Conservation (phyloP, 2,329 filamentous ascomycete genomes). For the Aaosphaeria pasadenensis region DNA sequence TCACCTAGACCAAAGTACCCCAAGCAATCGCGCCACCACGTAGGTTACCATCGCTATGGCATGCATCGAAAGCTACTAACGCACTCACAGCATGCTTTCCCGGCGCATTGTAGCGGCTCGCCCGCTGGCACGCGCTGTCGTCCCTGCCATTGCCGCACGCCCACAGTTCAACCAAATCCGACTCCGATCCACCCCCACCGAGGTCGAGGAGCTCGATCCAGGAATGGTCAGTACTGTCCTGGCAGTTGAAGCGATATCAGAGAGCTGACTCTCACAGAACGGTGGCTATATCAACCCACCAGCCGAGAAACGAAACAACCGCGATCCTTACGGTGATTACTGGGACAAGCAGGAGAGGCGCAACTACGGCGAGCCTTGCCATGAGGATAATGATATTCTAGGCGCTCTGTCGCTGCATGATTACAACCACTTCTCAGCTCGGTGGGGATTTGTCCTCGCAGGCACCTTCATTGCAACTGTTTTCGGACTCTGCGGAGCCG, state of each 20-base stretch:
- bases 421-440: conserved; percentile 78
- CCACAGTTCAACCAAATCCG: conserved; percentile 38
- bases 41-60: conserved; percentile 16
- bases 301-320: conserved; percentile 80
- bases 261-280: conserved; percentile 55
- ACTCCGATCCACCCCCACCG: conserved; percentile 26
- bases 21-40: conserved; percentile 15
- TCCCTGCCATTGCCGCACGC: conserved; percentile 24
- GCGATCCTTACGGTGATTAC: conserved; percentile 90
- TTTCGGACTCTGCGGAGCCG: conserved; percentile 38
- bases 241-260: background rate
- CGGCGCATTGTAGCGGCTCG: conserved; percentile 41
- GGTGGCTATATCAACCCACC: conserved; percentile 80
- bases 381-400: conserved; percentile 93
- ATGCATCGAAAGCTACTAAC: conserved; percentile 40
- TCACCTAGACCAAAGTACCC: too few relatives aligned
- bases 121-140: conserved; percentile 37
- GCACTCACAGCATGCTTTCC: conserved; percentile 38
- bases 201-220: conserved; percentile 53
- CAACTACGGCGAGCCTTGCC: conserved; percentile 93
- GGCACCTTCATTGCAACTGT: conserved; percentile 44
- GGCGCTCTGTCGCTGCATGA: conserved; percentile 86
- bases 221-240: conserved; percentile 55
- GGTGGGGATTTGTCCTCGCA: conserved; percentile 63
- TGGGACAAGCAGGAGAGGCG: conserved; percentile 97